Conservation (phyloP, 2,329 filamentous ascomycete species). For the Rhinocladiella mackenziei region DNA sequence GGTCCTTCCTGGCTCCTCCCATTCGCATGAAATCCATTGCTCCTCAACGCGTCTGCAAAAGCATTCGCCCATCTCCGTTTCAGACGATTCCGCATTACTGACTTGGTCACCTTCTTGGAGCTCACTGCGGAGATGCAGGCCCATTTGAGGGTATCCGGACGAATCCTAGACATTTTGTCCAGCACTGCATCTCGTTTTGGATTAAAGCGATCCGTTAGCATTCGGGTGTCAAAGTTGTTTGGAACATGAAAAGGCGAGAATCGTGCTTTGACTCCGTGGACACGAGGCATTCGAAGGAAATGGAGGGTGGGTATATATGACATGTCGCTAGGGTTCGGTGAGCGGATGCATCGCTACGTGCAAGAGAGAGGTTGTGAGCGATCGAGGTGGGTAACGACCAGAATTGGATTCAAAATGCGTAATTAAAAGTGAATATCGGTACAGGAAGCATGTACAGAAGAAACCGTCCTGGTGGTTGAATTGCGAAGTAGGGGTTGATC, state of each 20-base stretch:
- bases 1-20: slow-evolving; percentile 4
- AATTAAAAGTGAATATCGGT: too few species aligned
- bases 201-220: slow-evolving; percentile 35
- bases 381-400: too few species aligned
- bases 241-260: slow-evolving; percentile 25
- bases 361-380: too few species aligned
- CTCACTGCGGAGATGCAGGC: slow-evolving; percentile 36
- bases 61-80: slow-evolving; percentile 44
- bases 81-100: slow-evolving; percentile 47
- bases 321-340: background rate
- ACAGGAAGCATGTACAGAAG: too few species aligned
- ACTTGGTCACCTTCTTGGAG: slow-evolving; percentile 34
- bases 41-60: slow-evolving; percentile 44
- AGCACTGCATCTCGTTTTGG: slow-evolving; percentile 33
- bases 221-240: slow-evolving; percentile 19
- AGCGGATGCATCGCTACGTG: background rate
- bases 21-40: slow-evolving; percentile 39
- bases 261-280: slow-evolving; percentile 4
- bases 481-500: too few species aligned
- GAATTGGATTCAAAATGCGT: too few species aligned
- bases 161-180: slow-evolving; percentile 37
- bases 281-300: slow-evolving; percentile 8
- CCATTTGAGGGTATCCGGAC: slow-evolving; percentile 48
- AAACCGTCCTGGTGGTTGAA: too few species aligned
- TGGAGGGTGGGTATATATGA: slow-evolving; percentile 2